These are phyloP conservation scores for Colletotrichum cereale DNA, from an alignment of 2,329 filamentous ascomycete species.

Conservation along the genomic window DNA sequence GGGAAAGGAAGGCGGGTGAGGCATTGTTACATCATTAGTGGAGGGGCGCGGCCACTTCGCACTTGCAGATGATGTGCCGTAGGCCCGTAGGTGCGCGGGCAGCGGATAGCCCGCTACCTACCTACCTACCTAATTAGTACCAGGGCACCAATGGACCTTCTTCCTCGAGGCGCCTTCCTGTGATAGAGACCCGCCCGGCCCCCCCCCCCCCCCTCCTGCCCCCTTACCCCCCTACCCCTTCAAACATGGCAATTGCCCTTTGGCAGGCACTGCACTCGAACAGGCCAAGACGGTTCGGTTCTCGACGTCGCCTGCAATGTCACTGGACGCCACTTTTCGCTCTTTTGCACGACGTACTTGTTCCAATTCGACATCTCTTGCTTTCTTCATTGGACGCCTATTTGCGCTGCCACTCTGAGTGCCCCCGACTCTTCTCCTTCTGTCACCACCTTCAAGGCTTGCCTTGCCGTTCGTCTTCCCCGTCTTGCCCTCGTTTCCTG, in stretches of 20 bases:
- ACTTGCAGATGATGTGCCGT: conserved; percentile 28
- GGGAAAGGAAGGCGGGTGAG: conserved; percentile 12
- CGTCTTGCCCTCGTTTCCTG: neutral
- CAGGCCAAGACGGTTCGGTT: neutral
- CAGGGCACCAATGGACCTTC: conserved; percentile 6
- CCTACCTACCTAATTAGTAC: neutral
- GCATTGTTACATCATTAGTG: conserved; percentile 24
- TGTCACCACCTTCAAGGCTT: neutral
- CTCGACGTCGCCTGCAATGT: neutral
- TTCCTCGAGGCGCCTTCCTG: neutral
- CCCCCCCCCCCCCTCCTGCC: too few species aligned
- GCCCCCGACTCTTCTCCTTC: neutral
- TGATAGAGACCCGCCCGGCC: neutral
- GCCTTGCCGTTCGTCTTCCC: conserved; percentile 1
- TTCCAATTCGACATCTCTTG: neutral
- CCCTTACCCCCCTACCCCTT: neutral
- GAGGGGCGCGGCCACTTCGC: conserved; percentile 1
- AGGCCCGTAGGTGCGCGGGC: neutral
- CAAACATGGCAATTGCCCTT: conserved; percentile 7
- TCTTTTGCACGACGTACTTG: conserved; percentile 3
- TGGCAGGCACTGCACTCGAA: neutral
- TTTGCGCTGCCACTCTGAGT: neutral
- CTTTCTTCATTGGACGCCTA: neutral
- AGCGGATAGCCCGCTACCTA: neutral
- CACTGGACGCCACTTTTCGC: neutral